These are phyloP conservation scores for Phaeophleospora eucalypticola DNA, from an alignment of 2,329 filamentous ascomycete species.

Conservation along the genomic window DNA sequence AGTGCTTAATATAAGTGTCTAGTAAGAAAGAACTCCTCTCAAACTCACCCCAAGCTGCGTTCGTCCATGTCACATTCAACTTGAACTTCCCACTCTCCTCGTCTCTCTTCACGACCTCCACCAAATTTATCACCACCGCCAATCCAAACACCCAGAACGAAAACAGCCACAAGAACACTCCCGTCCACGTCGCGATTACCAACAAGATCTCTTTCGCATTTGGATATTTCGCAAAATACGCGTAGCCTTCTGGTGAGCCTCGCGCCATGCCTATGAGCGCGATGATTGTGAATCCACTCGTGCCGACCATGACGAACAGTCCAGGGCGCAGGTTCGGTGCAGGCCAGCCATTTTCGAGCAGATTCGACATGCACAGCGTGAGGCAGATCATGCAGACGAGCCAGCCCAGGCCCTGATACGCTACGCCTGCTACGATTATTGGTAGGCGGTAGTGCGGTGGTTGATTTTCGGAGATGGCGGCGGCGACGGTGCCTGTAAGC, in stretches of 20 bases:
- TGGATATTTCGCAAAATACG: conserved; percentile 25
- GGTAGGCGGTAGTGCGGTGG: conserved; percentile 33
- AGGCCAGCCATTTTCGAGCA: conserved; percentile 44
- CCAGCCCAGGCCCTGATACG: conserved; percentile 46
- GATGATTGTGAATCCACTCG: conserved; percentile 27
- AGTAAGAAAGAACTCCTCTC: too few relatives aligned
- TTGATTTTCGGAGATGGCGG: conserved; percentile 23
- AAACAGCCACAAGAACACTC: conserved; percentile 48
- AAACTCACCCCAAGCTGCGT: conserved; percentile 17
- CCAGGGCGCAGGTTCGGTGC: conserved; percentile 37
- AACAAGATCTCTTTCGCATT: conserved; percentile 20
- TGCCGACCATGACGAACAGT: conserved; percentile 52
- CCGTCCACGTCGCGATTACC: conserved; percentile 25
- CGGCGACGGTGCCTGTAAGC: conserved; percentile 21
- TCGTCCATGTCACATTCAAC: conserved; percentile 13
- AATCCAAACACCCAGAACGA: conserved; percentile 43
- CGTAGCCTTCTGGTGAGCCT: conserved; percentile 20
- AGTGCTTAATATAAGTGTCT: too few relatives aligned
- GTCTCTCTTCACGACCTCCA: conserved; percentile 6
- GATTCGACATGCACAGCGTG: conserved; percentile 38
- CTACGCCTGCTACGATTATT: conserved; percentile 44
- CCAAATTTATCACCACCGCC: conserved; percentile 16
- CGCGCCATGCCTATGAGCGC: conserved; percentile 25
- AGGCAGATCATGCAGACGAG: conserved; percentile 38
- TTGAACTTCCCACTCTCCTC: conserved; percentile 13